Base-by-base conservation (phyloP, 345 rosid genomes). In the Aethionema arabicum region DNA sequence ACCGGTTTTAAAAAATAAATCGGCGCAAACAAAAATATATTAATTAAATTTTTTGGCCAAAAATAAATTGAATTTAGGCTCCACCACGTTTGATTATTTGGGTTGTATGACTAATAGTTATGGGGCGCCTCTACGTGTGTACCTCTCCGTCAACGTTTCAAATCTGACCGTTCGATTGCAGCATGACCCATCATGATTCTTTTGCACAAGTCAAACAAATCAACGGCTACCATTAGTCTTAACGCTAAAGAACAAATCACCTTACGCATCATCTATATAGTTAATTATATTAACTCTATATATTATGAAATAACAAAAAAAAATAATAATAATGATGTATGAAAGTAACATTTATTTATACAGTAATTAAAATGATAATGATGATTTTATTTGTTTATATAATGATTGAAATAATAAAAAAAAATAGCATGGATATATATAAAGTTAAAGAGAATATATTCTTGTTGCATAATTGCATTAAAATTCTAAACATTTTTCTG, bases 121-220 rank as follows among this genome's bases (percentile, higher is more conserved):
- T 71, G 70, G 70, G 70, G 58, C 21, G 51, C 70, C 70, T 58
- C 66, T 43, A 58, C 16, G 75, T 71, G 65, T 33, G 55, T 33
- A 48, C 47, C n/a, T 10, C 38, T 40, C 11, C 30, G 37, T 67
- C n/a, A 6, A 54, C 44, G 67, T 69, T 53, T 59, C 38, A 60
- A 53, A 37, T 30, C 15, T 47, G 57, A 4, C 32, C 43, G 52
- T 32, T 32, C 52, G 50, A 53, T 52, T 11, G 13, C 27, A 11
- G 4, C 30, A 44, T 33, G 60, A 58, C 7, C 5, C 10, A 14
- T 40, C 50, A 13, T 21, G 38, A 29, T 52, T 21, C 15, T 0
- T 35, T 2, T 9, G 35, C 16, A 44, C 43, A 59, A 13, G 57
- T 69, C 68, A 63, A 61, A 53, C n/a, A 37, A 61, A 54, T 36